Evolutionary conservation across 768 basidiomycete species (phyloP), one percentile per base, ranked within the genome.

Genomic region (Termitomyces sp.): DNA sequence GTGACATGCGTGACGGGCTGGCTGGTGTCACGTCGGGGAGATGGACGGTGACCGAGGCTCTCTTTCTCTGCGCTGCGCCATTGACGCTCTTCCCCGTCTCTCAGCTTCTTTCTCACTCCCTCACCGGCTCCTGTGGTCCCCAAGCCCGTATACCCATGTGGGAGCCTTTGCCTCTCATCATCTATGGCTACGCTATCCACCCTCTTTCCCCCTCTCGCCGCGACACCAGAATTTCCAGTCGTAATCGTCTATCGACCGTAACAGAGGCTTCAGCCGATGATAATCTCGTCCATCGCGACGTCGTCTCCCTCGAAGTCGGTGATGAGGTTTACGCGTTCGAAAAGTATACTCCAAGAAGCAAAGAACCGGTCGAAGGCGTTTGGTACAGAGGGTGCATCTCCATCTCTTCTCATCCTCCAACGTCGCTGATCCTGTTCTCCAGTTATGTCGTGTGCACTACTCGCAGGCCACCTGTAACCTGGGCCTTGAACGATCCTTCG

Each of bases 241-340:
- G 85, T 32, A 84, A 83, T 66, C 79, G 84, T 65, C 73, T 83
- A 46, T 87, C 88, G 8, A 82, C 82, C 22, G 84, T 85, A 63
- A 88, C 87, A 20, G 85, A 87, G 66, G 78, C 77, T 65, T 90
- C 76, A 2, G 81, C 82, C 20, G 88, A 87, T 57, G 89, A 90
- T 45, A 80, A 86, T 40, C 78, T 82, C 44, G 80, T 84, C 0
- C 82, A 88, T 75, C 81, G 85, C 57, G 91, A 92, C 63, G 88
- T 92, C 24, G 92, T 94, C 38, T 83, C 89, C 7, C 83, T 98
- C 59, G 95, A 97, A 67, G 90, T 98, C 33, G 96, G 96, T 51
- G 96, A 97, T 73, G 96, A 98, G 71, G 88, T 98, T 38, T 98
- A 98, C 75, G 94, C 95, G 18, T 98, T 98, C 69, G 96, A 98